Percentiles rank a stretch among this genome's conserved stretches.
Evolutionary conservation across 2,329 filamentous ascomycete species (phyloP).

Genomic region (Simplicillium aogashimaense): DNA sequence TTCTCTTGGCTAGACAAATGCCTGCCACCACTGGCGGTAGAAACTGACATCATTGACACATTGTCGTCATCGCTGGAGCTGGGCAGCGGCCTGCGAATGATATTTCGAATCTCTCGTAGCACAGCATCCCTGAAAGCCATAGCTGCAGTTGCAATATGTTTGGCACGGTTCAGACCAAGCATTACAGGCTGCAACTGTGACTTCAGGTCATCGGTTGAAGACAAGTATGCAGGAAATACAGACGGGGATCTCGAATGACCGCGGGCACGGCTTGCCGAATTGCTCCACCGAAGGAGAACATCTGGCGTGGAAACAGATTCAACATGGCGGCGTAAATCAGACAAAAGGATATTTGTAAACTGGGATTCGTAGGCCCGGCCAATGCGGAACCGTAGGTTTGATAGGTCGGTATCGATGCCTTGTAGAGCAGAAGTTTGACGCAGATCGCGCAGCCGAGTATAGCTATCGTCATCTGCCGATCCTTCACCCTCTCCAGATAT

Average conservation of each 20-base stretch:
- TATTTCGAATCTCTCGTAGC: conserved; percentile 72
- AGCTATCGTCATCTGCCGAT: conserved; percentile 16
- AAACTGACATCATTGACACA: conserved; percentile 78
- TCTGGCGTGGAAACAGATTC: conserved; percentile 60
- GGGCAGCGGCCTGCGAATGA: conserved; percentile 78
- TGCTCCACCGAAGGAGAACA: conserved; percentile 78
- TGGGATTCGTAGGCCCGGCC: conserved; percentile 78
- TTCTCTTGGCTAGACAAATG: conserved; percentile 76
- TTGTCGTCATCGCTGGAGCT: conserved; percentile 92
- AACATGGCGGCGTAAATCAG: conserved; percentile 72
- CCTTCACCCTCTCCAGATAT: conserved; percentile 60
- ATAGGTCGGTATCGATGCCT: conserved; percentile 68
- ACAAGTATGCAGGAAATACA: conserved; percentile 68
- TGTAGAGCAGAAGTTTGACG: conserved; percentile 69
- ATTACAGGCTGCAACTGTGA: conserved; percentile 61
- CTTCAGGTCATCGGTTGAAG: conserved; percentile 61
- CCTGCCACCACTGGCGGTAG: conserved; percentile 61
- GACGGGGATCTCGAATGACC: conserved; percentile 57
- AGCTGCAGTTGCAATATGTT: conserved; percentile 73
- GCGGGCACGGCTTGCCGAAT: conserved; percentile 61
- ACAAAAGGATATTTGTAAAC: conserved; percentile 68
- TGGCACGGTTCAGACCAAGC: conserved; percentile 69
- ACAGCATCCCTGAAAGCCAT: conserved; percentile 75
- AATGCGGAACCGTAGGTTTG: conserved; percentile 66
- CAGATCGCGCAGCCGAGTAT: conserved; percentile 51